Conservation (phyloP, 169 alveolate genomes). For the Plasmodium gaboni region DNA sequence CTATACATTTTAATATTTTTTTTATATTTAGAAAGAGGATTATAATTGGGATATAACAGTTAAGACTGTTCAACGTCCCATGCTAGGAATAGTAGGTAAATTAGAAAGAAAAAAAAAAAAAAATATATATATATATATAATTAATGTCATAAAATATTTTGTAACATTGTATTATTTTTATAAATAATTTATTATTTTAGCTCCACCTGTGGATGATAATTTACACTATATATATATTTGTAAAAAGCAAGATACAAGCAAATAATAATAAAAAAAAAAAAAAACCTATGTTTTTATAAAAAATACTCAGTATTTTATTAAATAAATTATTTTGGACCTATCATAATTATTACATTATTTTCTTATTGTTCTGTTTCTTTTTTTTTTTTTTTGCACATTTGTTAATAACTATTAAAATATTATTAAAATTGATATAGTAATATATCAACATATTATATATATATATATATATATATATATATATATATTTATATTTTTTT, state of each 20-base stretch:
- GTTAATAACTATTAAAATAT: too few species aligned
- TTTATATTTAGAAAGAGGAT: slow-evolving; percentile 18
- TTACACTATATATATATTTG: slow-evolving; percentile 71
- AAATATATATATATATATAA: not conserved
- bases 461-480: too few species aligned
- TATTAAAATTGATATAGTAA: too few species aligned
- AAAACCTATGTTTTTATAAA: too few species aligned
- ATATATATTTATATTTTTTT: too few species aligned
- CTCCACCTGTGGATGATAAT: slow-evolving; percentile 73
- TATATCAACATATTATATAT: too few species aligned
- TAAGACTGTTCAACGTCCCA: slow-evolving; percentile 69
- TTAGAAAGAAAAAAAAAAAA: not conserved
- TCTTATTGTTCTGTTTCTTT: too few species aligned
- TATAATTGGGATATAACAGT: slow-evolving; percentile 69
- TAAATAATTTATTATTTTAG: slow-evolving; percentile 15
- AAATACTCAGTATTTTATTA: too few species aligned
- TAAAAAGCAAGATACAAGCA: slow-evolving; percentile 28
- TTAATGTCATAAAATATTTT: not conserved
- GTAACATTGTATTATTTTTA: not conserved
- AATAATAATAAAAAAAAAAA: not conserved
- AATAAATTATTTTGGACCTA: too few species aligned
- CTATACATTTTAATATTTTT: not conserved
- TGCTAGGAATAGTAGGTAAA: slow-evolving; percentile 73
- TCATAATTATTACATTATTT: too few species aligned
- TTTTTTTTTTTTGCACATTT: too few species aligned